Evolutionary conservation across 257 asterid genomes (phyloP), one percentile per base, ranked within the genome.

Genomic region (Jaltomata sinuosa): DNA sequence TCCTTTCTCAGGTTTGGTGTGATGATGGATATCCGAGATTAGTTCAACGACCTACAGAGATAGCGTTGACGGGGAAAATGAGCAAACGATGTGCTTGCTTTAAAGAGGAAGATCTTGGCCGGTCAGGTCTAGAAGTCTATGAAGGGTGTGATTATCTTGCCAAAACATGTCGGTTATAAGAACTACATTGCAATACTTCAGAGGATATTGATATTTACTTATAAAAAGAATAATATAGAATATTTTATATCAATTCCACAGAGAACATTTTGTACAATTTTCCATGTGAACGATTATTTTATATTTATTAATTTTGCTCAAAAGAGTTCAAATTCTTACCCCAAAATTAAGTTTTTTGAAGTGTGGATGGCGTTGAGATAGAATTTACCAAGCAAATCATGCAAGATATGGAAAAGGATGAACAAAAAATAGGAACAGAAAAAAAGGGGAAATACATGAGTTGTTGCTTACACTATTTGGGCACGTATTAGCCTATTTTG

Each of bases 1-100:
- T 25, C 11, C 21, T 65, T 84, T 1, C 86, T 88, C 97, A 93
- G 98, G 94, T 95, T 53, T 96, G 99, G 98, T 96, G 99, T 61
- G 98, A 96, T 18, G 94, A 94, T 80, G 99, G 99, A 16, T 94
- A 92, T 84, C 99, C 99, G 10, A 92, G 99, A 87, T 85, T 96
- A 72, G 98, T 96, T 52, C 94, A 93, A 88, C 92, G 97, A 80
- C 98, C 98, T 8, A 29, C 82, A 19, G 98, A 94, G 84, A 92
- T 94, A 89, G 99, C 97, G 8, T n/a, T 96, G 85, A 92, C 97
- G 0, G 98, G 98, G 79, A 96, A 92, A 88, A 92, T 93, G 93
- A 93, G 98, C 90, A 94, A 93, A 86, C 92, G 98, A 0, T 96
- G 98, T 72, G 97, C 91, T 78, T 94, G 98, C 88, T 91, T 88